phyloP scores from a whole-genome alignment of 352 stramenopile genomes.

The Globisporangium alternatum region DNA sequence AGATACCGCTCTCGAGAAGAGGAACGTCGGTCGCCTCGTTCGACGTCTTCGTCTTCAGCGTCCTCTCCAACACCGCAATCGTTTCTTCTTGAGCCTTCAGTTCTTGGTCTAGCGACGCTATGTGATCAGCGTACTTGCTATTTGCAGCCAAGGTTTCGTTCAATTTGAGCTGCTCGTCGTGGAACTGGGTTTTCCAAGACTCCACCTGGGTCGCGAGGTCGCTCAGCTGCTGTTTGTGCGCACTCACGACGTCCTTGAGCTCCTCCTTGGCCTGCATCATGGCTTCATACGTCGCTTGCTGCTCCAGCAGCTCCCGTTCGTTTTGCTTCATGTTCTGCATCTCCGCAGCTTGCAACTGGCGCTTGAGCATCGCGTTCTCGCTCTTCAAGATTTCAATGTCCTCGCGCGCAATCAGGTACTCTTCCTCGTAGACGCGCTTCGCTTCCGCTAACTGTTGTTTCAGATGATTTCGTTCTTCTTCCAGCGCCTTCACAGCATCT shows the following conservation, averaged over 20 bases:
- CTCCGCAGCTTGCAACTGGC: constrained; percentile 35
- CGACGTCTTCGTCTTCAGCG: background rate
- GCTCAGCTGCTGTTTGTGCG: constrained; percentile 42
- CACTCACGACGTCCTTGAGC: constrained; percentile 38
- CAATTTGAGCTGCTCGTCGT: constrained; percentile 22
- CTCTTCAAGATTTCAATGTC: constrained; percentile 29
- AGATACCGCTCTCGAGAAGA: background rate
- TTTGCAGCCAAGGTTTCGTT: constrained; percentile 14
- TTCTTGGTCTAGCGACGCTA: constrained; percentile 15
- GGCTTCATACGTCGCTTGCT: constrained; percentile 29
- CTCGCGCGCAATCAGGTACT: constrained; percentile 27
- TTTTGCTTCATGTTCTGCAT: constrained; percentile 25
- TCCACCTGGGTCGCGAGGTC: constrained; percentile 31
- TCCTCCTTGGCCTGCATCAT: constrained; percentile 42
- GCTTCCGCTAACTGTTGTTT: constrained; percentile 20
- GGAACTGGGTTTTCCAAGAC: constrained; percentile 29
- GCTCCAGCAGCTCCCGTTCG: constrained; percentile 36
- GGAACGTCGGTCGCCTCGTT: background rate
- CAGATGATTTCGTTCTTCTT: constrained; percentile 22
- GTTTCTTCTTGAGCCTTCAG: constrained; percentile 6
- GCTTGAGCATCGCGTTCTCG: constrained; percentile 34
- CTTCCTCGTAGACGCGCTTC: constrained; percentile 22
- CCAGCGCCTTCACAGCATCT: constrained; percentile 11
- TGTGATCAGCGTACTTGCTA: constrained; percentile 11
- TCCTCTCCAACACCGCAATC: constrained; percentile 2